These are phyloP conservation scores for Arthrobotrys iridis DNA, from an alignment of 2,329 filamentous ascomycete genomes.

Conservation along the genomic window DNA sequence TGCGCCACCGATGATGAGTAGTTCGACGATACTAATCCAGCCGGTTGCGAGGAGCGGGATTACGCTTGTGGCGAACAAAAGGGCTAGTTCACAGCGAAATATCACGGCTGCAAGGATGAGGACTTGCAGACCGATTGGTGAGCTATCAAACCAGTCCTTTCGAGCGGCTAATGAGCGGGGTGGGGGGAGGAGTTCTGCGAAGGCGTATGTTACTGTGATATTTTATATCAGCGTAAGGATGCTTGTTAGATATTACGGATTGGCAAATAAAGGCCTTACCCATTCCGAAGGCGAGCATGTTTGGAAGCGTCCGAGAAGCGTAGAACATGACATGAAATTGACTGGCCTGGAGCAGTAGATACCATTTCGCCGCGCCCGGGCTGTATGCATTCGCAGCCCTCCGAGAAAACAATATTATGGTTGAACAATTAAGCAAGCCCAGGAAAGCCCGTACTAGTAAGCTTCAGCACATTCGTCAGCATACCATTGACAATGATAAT, in stretches of 20 bases:
- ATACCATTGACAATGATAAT: slow-evolving; percentile 3
- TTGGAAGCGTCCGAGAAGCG: slow-evolving; percentile 87
- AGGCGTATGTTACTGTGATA: slow-evolving; percentile 72
- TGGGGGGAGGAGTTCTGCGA: slow-evolving; percentile 63
- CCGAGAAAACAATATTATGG: slow-evolving; percentile 73
- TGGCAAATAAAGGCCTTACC: slow-evolving; percentile 71
- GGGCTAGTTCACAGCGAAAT: slow-evolving; percentile 88
- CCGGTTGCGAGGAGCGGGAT: slow-evolving; percentile 71
- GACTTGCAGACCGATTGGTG: slow-evolving; percentile 63
- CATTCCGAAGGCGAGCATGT: slow-evolving; percentile 93
- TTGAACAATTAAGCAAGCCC: slow-evolving; percentile 77
- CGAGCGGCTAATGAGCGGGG: slow-evolving; percentile 59
- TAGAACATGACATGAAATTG: slow-evolving; percentile 97
- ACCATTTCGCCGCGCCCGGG: slow-evolving; percentile 77
- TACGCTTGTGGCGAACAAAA: slow-evolving; percentile 77
- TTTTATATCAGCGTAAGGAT: neutral
- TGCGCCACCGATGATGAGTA: slow-evolving; percentile 73
- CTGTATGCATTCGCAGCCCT: slow-evolving; percentile 76
- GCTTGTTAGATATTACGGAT: too few species aligned
- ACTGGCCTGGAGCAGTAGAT: slow-evolving; percentile 76
- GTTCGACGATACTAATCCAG: slow-evolving; percentile 67
- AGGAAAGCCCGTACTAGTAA: slow-evolving; percentile 75
- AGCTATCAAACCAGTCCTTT: slow-evolving; percentile 71
- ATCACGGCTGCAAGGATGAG: slow-evolving; percentile 82
- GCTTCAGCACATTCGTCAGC: slow-evolving; percentile 35